Evolutionary conservation across 2,329 filamentous ascomycete genomes (phyloP), one percentile per base, ranked within the genome.

Genomic region (Lasiodiplodia citricola): DNA sequence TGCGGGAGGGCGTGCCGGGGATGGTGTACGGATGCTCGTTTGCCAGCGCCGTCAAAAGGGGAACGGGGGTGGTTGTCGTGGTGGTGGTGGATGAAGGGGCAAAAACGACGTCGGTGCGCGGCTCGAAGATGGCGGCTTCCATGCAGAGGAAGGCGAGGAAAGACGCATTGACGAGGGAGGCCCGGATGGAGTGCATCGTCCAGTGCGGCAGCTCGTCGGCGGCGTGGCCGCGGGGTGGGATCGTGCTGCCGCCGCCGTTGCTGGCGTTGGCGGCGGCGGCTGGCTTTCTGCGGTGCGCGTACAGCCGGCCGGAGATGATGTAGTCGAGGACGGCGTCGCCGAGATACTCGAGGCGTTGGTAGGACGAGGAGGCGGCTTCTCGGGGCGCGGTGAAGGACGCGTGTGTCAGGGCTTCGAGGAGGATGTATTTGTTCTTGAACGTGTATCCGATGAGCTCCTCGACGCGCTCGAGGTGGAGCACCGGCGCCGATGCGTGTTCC

Each of bases 301-400:
- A 91, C 6, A 95, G 80, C n/a, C 81, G 83, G 0, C 81, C 83
- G 8, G 92, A 88, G 60, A 97, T 83, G 67, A 97, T 83, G 73
- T 89, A 87, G 78, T 98, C 95, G 0, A 98, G 87, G 2, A 97
- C 83, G 0, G 93, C 88, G 73, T 98, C 95, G 0, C 95, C 95
- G 0, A 97, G 82, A 74, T 96, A 97, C 75, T 97, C 95, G 0
- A 97, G 86, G 0, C 94, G 87, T 72, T 97, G 92, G 73, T 90
- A 89, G 0, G 85, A 87, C 44, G 80, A 78, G 14, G 88, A 85
- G 25, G 80, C 83, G 2, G 83, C 23, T 31, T 51, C 50, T 14
- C 55, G 83, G 4, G 85, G 82, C 18, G 81, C 79, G 0, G 51
- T 83, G 63, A 83, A 85, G 0, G 92, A 94, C 0, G 88, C 83